phyloP scores from a whole-genome alignment of 2,329 filamentous ascomycete species.

The Aspergillus sp. region DNA sequence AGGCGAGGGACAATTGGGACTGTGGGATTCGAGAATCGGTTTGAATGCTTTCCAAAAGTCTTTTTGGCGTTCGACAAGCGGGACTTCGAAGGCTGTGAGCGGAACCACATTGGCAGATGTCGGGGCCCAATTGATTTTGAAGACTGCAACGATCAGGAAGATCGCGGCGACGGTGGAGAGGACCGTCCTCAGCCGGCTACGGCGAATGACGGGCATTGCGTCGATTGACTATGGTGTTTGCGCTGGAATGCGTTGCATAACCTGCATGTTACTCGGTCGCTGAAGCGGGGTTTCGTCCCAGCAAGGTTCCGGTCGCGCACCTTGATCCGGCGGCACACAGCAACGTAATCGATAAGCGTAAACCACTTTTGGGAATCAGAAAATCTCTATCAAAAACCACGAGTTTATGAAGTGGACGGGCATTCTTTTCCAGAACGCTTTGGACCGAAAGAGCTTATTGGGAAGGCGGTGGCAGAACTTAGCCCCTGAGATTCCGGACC shows the following conservation, averaged over 20 bases:
- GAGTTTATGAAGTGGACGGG: background rate
- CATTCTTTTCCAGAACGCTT: background rate
- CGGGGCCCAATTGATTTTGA: slow-evolving; percentile 41
- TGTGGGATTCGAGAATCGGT: slow-evolving; percentile 38
- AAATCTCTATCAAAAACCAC: background rate
- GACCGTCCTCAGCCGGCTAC: slow-evolving; percentile 34
- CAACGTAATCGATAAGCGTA: background rate
- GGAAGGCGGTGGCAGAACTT: slow-evolving; percentile 22
- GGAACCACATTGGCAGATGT: slow-evolving; percentile 38
- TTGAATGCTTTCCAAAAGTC: slow-evolving; percentile 44
- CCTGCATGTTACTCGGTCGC: background rate
- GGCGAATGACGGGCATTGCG: slow-evolving; percentile 34
- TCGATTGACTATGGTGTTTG: slow-evolving; percentile 7
- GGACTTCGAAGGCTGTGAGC: slow-evolving; percentile 39
- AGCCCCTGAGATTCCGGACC: slow-evolving; percentile 1
- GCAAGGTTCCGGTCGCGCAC: background rate
- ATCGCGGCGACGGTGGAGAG: slow-evolving; percentile 34
- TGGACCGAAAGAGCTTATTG: background rate
- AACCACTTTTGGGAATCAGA: background rate
- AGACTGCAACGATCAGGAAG: slow-evolving; percentile 40
- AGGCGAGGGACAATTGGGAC: slow-evolving; percentile 37
- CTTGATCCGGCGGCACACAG: background rate
- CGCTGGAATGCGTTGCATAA: background rate
- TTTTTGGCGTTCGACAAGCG: slow-evolving; percentile 40
- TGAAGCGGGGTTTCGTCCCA: background rate